These are phyloP conservation scores for Aspergillus wentii DNA, from an alignment of 495 filamentous ascomycete genomes.

Conservation along the genomic window DNA sequence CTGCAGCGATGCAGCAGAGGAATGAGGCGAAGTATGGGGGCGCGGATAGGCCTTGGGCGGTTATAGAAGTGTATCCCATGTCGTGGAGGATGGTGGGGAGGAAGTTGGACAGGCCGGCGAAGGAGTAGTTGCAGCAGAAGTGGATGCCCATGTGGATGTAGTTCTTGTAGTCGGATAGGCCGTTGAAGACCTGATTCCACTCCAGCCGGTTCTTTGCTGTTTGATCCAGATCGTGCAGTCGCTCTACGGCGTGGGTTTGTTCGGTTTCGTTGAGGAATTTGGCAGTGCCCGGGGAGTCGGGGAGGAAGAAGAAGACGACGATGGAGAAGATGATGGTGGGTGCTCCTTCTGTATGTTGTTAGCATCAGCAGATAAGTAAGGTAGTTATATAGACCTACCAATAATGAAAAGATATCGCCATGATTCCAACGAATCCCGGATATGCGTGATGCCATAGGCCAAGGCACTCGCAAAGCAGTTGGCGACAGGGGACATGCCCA, in stretches of 20 bases:
- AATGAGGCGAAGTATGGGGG: slow-evolving; percentile 72
- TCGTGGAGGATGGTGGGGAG: slow-evolving; percentile 64
- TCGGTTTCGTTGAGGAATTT: slow-evolving; percentile 62
- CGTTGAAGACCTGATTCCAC: slow-evolving; percentile 17
- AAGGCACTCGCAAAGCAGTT: slow-evolving; percentile 71
- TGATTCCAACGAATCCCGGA: slow-evolving; percentile 15
- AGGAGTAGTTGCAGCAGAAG: slow-evolving; percentile 27
- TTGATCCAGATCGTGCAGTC: slow-evolving; percentile 19
- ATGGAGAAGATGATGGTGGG: slow-evolving; percentile 59
- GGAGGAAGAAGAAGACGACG: slow-evolving; percentile 57
- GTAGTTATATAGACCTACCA: slow-evolving; percentile 8
- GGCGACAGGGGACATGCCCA: slow-evolving; percentile 67
- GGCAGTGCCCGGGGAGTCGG: slow-evolving; percentile 61
- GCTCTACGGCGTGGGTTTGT: slow-evolving; percentile 19
- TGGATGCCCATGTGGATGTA: slow-evolving; percentile 22
- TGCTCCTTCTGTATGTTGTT: slow-evolving; percentile 60
- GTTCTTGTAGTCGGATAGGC: slow-evolving; percentile 24
- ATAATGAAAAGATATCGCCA: slow-evolving; percentile 28
- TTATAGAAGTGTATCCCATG: slow-evolving; percentile 62
- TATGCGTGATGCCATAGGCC: slow-evolving; percentile 65
- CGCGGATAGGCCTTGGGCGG: slow-evolving; percentile 67
- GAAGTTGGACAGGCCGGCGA: slow-evolving; percentile 58
- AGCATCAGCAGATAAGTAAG: slow-evolving; percentile 27
- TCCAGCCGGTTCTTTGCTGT: slow-evolving; percentile 16
- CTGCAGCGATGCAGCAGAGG: slow-evolving; percentile 51